Conservation (phyloP, 2,329 filamentous ascomycete genomes). For the Botryotinia calthae region DNA sequence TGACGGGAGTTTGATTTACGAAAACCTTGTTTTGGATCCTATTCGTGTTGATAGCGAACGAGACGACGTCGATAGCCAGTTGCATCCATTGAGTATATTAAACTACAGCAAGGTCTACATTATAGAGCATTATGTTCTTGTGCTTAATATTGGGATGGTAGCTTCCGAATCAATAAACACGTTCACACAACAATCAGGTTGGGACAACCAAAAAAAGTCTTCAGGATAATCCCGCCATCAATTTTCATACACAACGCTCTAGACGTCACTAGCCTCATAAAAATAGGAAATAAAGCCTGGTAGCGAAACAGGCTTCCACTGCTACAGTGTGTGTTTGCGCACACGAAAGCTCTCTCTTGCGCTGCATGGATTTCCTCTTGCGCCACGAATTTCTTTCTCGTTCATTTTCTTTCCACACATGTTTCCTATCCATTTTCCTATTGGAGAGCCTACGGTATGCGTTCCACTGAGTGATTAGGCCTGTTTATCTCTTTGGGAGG, state of each 20-base stretch:
- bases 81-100: constrained; percentile 22
- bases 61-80: background rate
- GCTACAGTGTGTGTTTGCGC: background rate
- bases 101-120: constrained; percentile 34
- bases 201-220: too few relatives aligned
- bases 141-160: constrained; percentile 27
- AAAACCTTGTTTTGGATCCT: constrained; percentile 26
- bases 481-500: background rate
- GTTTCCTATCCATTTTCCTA: background rate
- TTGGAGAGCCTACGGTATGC: too few relatives aligned
- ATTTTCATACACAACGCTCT: too few relatives aligned
- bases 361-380: too few relatives aligned
- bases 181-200: background rate
- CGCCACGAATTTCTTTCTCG: background rate
- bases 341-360: background rate
- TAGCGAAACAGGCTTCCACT: background rate
- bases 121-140: constrained; percentile 29
- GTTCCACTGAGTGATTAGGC: too few relatives aligned
- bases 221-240: too few relatives aligned
- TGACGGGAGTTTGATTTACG: background rate
- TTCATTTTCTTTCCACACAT: too few relatives aligned
- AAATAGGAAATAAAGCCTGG: too few relatives aligned
- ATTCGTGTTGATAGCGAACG: constrained; percentile 26
- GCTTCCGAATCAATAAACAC: background rate
- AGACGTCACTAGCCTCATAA: background rate